Conservation (phyloP, 257 asterid genomes). For the Marsdenia floribunda region DNA sequence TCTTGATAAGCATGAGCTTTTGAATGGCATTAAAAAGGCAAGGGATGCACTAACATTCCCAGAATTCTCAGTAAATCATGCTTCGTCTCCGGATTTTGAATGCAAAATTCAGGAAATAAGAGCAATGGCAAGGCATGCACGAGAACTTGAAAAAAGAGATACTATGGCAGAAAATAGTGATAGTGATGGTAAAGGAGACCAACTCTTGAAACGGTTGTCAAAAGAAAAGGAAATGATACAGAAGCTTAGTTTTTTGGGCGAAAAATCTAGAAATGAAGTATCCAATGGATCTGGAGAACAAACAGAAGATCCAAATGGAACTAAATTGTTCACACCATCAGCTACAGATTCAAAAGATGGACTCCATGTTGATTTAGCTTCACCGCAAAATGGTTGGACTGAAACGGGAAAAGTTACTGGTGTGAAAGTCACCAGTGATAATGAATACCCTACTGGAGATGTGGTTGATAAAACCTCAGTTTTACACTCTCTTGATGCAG, state of each 20-base stretch:
- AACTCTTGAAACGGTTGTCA: constrained; percentile 21
- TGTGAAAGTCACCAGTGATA: constrained; percentile 16
- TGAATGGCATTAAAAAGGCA: constrained; percentile 41
- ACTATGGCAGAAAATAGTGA: constrained; percentile 21
- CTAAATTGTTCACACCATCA: constrained; percentile 19
- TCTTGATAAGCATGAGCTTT: constrained; percentile 66
- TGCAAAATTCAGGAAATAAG: constrained; percentile 57
- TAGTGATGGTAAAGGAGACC: constrained; percentile 31
- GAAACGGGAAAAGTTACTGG: constrained; percentile 11
- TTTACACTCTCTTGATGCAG: constrained; percentile 23
- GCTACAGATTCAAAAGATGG: constrained; percentile 21
- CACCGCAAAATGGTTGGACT: constrained; percentile 22
- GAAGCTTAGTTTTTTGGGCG: constrained; percentile 8
- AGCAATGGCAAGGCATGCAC: constrained; percentile 65
- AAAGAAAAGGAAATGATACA: constrained; percentile 16
- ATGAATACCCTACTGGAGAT: constrained; percentile 23
- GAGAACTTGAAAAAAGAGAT: constrained; percentile 54
- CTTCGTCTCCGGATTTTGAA: constrained; percentile 29
- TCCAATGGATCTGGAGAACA: constrained; percentile 18
- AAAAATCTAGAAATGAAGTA: constrained; percentile 25
- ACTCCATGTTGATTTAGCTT: constrained; percentile 20
- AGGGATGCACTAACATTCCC: constrained; percentile 22
- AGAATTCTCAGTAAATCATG: constrained; percentile 23
- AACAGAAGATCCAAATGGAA: constrained; percentile 25
- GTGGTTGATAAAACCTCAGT: constrained; percentile 17